Conservation (phyloP, 495 filamentous ascomycete species). For the Hyaloscypha variabilis region DNA sequence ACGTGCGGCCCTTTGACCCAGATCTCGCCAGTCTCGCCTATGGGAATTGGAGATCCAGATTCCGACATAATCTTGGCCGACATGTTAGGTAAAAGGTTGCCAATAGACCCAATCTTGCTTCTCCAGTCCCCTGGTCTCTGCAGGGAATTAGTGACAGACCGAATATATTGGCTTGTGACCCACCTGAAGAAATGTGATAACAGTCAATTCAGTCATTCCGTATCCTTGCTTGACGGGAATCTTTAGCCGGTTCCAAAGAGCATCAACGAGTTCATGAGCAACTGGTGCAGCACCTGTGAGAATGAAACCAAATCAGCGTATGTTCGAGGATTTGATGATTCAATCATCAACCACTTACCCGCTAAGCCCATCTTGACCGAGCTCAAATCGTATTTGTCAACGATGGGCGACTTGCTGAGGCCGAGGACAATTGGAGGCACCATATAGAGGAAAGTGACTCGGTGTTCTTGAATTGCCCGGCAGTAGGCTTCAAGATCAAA, state of each 20-base stretch:
- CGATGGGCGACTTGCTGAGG: slow-evolving; percentile 73
- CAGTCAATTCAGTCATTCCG: slow-evolving; percentile 55
- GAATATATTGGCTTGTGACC: slow-evolving; percentile 36
- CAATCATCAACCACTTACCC: slow-evolving; percentile 39
- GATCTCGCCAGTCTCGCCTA: slow-evolving; percentile 63
- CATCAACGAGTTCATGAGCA: slow-evolving; percentile 75
- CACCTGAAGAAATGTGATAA: slow-evolving; percentile 30
- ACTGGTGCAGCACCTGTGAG: slow-evolving; percentile 72
- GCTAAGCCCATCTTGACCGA: slow-evolving; percentile 79
- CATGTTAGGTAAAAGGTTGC: slow-evolving; percentile 76
- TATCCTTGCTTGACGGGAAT: slow-evolving; percentile 66
- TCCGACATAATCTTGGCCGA: slow-evolving; percentile 72
- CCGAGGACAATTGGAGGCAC: slow-evolving; percentile 83
- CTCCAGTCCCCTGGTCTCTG: slow-evolving; percentile 62
- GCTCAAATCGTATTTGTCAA: slow-evolving; percentile 77
- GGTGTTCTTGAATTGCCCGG: slow-evolving; percentile 68
- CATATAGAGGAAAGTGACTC: slow-evolving; percentile 75
- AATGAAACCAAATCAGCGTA: too few relatives aligned
- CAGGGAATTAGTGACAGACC: background rate
- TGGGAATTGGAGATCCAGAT: slow-evolving; percentile 35
- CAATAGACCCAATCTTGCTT: slow-evolving; percentile 74
- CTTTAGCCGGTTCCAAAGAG: slow-evolving; percentile 70
- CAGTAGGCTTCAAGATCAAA: slow-evolving; percentile 84
- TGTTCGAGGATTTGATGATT: too few relatives aligned
- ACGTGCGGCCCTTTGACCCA: slow-evolving; percentile 67